Conservation (phyloP, 2,329 filamentous ascomycete genomes). For the Xylaria sp. region DNA sequence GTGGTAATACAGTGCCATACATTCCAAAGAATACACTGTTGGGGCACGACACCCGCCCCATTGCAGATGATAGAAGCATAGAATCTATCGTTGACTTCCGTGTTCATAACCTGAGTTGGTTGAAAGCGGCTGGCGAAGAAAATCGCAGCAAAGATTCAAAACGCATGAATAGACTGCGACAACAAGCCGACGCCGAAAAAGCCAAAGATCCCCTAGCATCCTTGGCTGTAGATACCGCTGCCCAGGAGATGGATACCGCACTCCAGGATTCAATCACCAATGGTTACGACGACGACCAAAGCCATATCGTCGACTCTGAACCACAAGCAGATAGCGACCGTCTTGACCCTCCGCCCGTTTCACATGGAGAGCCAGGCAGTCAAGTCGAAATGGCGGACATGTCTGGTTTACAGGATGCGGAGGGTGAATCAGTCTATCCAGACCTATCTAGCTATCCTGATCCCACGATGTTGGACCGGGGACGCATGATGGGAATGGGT, state of each 20-base stretch:
- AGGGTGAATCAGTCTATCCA: constrained; percentile 45
- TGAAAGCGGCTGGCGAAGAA: constrained; percentile 70
- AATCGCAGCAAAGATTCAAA: constrained; percentile 66
- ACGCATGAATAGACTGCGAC: constrained; percentile 65
- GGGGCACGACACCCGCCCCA: constrained; percentile 88
- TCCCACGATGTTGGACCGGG: constrained; percentile 57
- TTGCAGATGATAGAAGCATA: constrained; percentile 90
- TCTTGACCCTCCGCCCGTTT: constrained; percentile 32
- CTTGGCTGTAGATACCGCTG: constrained; percentile 44
- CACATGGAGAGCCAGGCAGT: constrained; percentile 40
- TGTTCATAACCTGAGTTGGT: constrained; percentile 86
- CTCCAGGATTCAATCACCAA: constrained; percentile 49
- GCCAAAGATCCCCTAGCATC: constrained; percentile 56
- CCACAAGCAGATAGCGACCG: constrained; percentile 28
- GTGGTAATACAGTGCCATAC: constrained; percentile 77
- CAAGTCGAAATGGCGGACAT: constrained; percentile 48
- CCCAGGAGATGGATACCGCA: constrained; percentile 47
- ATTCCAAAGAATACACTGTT: constrained; percentile 87
- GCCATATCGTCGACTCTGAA: constrained; percentile 48
- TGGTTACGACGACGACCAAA: constrained; percentile 51
- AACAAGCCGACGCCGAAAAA: constrained; percentile 67
- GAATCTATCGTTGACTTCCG: constrained; percentile 92
- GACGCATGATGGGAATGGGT: constrained; percentile 66
- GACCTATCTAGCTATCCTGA: constrained; percentile 55
- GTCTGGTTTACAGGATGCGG: constrained; percentile 46